Percentiles rank a stretch among this genome's conserved stretches.
Evolutionary conservation across 257 asterid genomes (phyloP).

Genomic region (Striga asiatica): DNA sequence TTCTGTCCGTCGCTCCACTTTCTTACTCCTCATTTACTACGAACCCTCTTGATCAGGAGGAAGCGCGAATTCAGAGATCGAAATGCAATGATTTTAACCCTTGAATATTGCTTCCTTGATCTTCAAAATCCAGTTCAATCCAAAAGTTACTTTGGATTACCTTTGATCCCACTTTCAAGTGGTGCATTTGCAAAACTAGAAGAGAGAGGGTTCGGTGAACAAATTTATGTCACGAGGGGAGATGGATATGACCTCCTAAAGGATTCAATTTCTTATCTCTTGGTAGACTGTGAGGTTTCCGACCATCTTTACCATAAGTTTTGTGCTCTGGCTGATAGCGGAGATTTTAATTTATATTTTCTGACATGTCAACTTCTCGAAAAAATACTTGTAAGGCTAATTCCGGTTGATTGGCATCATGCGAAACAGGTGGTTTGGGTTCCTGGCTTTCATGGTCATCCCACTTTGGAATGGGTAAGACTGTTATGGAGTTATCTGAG

Average conservation of each 20-base stretch:
- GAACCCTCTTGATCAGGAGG: slow-evolving; percentile 63
- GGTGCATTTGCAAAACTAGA: slow-evolving; percentile 68
- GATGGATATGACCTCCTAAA: slow-evolving; percentile 76
- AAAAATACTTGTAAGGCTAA: slow-evolving; percentile 53
- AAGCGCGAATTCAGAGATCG: slow-evolving; percentile 65
- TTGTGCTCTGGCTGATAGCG: slow-evolving; percentile 54
- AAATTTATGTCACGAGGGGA: slow-evolving; percentile 63
- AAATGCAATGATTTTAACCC: slow-evolving; percentile 69
- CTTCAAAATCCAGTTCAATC: slow-evolving; percentile 45
- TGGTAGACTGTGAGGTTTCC: slow-evolving; percentile 56
- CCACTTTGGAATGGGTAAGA: slow-evolving; percentile 70
- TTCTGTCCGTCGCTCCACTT: slow-evolving; percentile 66
- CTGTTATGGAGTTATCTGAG: slow-evolving; percentile 76
- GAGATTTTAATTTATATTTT: slow-evolving; percentile 55
- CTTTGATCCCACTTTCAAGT: slow-evolving; percentile 76
- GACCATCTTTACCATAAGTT: slow-evolving; percentile 51
- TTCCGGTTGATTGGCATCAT: slow-evolving; percentile 75
- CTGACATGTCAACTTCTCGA: slow-evolving; percentile 75
- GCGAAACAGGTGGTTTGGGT: slow-evolving; percentile 71
- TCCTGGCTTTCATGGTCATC: slow-evolving; percentile 67
- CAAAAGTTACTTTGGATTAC: slow-evolving; percentile 62
- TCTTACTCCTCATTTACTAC: slow-evolving; percentile 79
- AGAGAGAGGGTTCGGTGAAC: slow-evolving; percentile 60
- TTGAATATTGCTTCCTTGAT: slow-evolving; percentile 89
- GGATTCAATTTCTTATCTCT: slow-evolving; percentile 73